Evolutionary conservation across 139 green algal species (phyloP).

Genomic region (Dunaliella sp.): DNA sequence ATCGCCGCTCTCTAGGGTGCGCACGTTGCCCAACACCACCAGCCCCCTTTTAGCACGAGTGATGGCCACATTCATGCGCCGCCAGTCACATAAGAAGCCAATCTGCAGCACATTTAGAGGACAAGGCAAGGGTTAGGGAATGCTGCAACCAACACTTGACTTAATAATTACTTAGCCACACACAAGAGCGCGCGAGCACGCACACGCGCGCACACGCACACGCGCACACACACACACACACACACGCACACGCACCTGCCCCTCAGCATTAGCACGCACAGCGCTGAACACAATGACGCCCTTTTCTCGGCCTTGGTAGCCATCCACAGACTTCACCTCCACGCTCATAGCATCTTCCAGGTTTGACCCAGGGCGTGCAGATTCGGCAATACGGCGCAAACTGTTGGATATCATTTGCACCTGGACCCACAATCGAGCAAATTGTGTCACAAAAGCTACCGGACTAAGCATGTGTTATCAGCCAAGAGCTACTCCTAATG

Average conservation of each 20-base stretch:
- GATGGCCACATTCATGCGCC: conserved; percentile 90
- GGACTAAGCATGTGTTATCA: background rate
- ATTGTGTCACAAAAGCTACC: background rate
- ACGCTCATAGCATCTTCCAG: background rate
- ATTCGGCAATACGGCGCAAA: background rate
- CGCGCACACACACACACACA: too few species aligned
- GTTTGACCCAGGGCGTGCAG: background rate
- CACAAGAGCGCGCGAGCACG: too few species aligned
- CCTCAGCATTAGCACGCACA: conserved; percentile 25
- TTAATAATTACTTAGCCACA: too few species aligned
- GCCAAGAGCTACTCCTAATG: too few species aligned
- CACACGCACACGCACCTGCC: conserved; percentile 7
- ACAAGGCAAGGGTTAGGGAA: too few species aligned
- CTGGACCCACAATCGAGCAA: conserved; percentile 3
- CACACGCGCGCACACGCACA: too few species aligned
- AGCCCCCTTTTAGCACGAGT: conserved; percentile 62
- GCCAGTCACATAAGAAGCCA: conserved; percentile 57
- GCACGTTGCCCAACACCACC: conserved; percentile 25
- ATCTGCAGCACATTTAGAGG: too few species aligned
- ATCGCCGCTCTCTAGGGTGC: conserved; percentile 6
- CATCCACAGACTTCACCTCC: conserved; percentile 55
- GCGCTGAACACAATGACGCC: conserved; percentile 61
- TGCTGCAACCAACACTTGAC: too few species aligned
- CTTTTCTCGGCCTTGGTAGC: conserved; percentile 85
- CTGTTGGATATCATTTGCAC: conserved; percentile 22